A percentile compares a stretch with the other conserved stretches of the same genome.
Evolutionary conservation across 2,329 filamentous ascomycete species (phyloP).

Genomic region (Intubia oerlemansii): DNA sequence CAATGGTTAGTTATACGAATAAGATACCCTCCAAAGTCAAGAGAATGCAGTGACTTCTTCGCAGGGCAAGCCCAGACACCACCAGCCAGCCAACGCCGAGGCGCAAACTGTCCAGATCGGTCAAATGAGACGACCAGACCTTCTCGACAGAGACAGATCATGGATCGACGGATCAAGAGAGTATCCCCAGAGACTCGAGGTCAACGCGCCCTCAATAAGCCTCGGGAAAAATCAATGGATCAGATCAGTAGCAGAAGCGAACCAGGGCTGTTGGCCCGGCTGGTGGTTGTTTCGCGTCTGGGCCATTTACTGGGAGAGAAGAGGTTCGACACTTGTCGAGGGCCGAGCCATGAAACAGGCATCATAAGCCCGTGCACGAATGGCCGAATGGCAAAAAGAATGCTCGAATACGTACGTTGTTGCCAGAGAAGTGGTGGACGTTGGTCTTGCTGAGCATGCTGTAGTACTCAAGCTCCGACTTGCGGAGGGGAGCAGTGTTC

Average conservation of each 20-base stretch:
- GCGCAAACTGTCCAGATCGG: neutral
- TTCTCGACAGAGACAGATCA: too few species aligned
- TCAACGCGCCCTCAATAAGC: too few species aligned
- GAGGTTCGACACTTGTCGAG: too few species aligned
- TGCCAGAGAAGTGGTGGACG: slow-evolving; percentile 94
- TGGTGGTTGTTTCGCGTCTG: slow-evolving; percentile 5
- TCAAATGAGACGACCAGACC: too few species aligned
- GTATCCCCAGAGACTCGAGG: too few species aligned
- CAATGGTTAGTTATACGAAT: slow-evolving; percentile 36
- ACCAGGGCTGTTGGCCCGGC: too few species aligned
- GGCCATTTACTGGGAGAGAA: slow-evolving; percentile 5
- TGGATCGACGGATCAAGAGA: too few species aligned
- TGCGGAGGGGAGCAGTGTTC: slow-evolving; percentile 95
- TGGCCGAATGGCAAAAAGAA: too few species aligned
- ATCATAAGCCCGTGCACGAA: too few species aligned
- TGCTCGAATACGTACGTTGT: slow-evolving; percentile 70
- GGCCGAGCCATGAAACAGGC: too few species aligned
- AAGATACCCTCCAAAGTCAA: slow-evolving; percentile 81
- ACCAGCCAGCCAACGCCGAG: neutral
- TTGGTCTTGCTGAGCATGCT: slow-evolving; percentile 81
- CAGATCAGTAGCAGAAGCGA: too few species aligned
- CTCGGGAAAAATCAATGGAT: too few species aligned
- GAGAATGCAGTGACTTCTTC: slow-evolving; percentile 72
- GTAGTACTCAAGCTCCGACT: slow-evolving; percentile 94
- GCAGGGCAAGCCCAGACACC: slow-evolving; percentile 43